Conservation (phyloP, 768 basidiomycete species). For the Lactifluus piperatus region DNA sequence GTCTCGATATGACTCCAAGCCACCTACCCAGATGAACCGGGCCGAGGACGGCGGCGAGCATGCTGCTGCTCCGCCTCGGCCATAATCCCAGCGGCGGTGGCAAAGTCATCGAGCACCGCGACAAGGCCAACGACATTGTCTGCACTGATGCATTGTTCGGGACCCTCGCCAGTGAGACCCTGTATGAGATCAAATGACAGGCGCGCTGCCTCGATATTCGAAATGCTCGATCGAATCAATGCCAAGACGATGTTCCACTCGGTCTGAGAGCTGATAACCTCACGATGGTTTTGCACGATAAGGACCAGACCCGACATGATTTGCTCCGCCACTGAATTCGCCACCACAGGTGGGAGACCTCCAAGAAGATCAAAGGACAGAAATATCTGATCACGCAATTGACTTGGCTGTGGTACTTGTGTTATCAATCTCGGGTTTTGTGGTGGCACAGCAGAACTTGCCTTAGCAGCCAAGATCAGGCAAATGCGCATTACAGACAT, state of each 20-base stretch:
- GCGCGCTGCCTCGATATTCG: slow-evolving; percentile 81
- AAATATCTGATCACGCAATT: slow-evolving; percentile 86
- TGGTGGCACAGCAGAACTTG: slow-evolving; percentile 27
- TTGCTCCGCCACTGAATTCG: slow-evolving; percentile 85
- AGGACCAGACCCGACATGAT: slow-evolving; percentile 73
- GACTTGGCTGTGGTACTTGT: slow-evolving; percentile 40
- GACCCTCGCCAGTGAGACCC: slow-evolving; percentile 53
- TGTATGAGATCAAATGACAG: slow-evolving; percentile 75
- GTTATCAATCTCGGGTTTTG: background rate
- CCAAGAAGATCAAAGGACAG: slow-evolving; percentile 87
- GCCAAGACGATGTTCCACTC: slow-evolving; percentile 95
- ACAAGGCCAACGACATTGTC: slow-evolving; percentile 82
- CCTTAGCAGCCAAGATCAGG: slow-evolving; percentile 71
- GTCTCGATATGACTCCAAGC: background rate
- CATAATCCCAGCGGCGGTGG: slow-evolving; percentile 56
- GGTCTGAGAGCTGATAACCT: slow-evolving; percentile 77
- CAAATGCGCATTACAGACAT: slow-evolving; percentile 84
- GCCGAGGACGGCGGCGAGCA: slow-evolving; percentile 41
- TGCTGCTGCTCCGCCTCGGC: slow-evolving; percentile 49
- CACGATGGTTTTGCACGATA: slow-evolving; percentile 68
- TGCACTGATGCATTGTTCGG: slow-evolving; percentile 47
- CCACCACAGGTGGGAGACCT: slow-evolving; percentile 64
- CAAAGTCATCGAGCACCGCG: slow-evolving; percentile 80
- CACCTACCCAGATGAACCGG: slow-evolving; percentile 44
- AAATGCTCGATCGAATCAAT: slow-evolving; percentile 74